Evolutionary conservation across 805 yeast species (phyloP).

Genomic region (Nakazawaea ambrosiae): DNA sequence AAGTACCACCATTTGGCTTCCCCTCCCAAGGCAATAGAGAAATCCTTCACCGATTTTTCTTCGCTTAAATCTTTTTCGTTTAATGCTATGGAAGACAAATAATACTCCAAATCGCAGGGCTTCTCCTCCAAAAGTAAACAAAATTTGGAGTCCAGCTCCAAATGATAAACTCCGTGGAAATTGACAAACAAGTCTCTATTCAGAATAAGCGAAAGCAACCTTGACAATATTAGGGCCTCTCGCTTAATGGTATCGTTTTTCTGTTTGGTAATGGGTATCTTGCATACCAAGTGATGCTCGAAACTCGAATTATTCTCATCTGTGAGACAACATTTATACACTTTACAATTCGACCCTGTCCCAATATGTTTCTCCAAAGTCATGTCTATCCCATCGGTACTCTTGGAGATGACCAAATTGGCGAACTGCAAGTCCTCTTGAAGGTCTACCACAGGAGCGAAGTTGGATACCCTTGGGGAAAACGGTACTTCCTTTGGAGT

Average conservation of each 20-base stretch:
- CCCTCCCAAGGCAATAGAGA: background rate
- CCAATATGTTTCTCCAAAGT: background rate
- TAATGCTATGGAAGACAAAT: constrained; percentile 7
- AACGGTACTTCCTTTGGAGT: background rate
- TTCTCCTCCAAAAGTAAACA: constrained; percentile 19
- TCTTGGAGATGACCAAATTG: background rate
- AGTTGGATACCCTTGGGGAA: background rate
- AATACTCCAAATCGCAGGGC: constrained; percentile 21
- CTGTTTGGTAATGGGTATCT: constrained; percentile 1
- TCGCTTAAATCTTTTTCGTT: no score
- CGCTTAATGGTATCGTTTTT: constrained; percentile 1
- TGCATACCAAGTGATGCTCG: background rate
- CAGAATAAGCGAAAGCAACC: background rate
- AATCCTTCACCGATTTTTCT: no score
- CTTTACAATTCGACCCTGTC: constrained; percentile 1
- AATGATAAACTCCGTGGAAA: constrained; percentile 21
- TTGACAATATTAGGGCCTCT: constrained; percentile 4
- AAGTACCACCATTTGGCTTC: constrained; percentile 25
- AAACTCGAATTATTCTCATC: background rate
- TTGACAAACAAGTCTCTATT: constrained; percentile 19
- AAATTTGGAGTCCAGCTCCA: constrained; percentile 10
- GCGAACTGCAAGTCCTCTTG: constrained; percentile 4
- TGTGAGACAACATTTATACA: background rate
- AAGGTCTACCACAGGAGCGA: background rate
- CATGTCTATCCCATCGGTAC: background rate